Base-by-base conservation (phyloP, 177 flowering plant species). In the Vitis hybrid region DNA sequence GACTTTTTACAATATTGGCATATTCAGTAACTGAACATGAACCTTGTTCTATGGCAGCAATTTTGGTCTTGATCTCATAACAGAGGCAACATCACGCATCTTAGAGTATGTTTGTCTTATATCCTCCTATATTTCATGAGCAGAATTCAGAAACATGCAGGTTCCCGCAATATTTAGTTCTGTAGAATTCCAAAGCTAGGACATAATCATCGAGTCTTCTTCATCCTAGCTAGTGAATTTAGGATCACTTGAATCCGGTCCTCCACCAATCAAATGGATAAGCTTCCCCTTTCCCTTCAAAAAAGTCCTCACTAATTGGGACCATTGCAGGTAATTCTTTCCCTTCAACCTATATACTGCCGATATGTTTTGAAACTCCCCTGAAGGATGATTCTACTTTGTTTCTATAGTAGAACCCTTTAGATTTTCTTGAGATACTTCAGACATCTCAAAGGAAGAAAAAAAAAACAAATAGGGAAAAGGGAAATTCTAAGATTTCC, bases 221-320 rank as follows among this genome's bases (percentile, higher is more conserved):
- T 59, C 62, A 59, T 59, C 1, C 62, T 18, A 59, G 11, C 13
- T 7, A 59, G 12, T 27, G 12, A 58, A 58, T 19, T 58, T 58
- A 0, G 61, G 61, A 59, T 59, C 30, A 6, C 9, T 27, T 59
- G 6, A 12, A 19, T 11, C 12, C 0, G 10, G 40, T 19, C 16
- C 24, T 3, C 8, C 13, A 21, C 62, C 30, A 4, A 59, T 16
- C 5, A 2, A 27, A 7, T 59, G 62, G 24, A 1, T 59, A 14
- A 56, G 19, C 16, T 62, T 30, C 35, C 50, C 52, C 15, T 62
- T 62, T 62, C 65, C 65, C 51, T 62, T 62, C 15, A 62, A 48
- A 14, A 3, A 11, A 18, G 65, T 62, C 50, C 10, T 32, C 7
- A 62, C 51, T 11, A 46, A 13, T 62, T 62, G 16, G 13, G 65